Evolutionary conservation across 2,329 filamentous ascomycete species (phyloP), one percentile per base, ranked within the genome.

Genomic region (Akanthomyces uredinophilus): DNA sequence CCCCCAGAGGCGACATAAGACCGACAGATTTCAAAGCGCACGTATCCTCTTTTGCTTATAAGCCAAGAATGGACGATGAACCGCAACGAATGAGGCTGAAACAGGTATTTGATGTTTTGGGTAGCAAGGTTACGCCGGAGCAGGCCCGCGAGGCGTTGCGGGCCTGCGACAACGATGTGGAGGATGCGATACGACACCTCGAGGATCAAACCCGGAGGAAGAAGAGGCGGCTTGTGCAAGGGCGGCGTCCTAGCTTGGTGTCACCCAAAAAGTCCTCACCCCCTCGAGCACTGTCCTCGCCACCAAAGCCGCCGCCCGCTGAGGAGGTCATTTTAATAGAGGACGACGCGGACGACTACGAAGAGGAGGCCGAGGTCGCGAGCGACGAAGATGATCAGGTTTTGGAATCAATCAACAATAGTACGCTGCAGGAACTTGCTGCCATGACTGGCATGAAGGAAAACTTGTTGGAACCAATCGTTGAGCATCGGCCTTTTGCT

Each of bases 391-490:
- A 72, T 44, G 72, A 75, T 53, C 72, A 74, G 54, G 84, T 97
- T 7, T 78, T 98, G 32, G 82, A 87, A 8, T 96, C 92, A 69
- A 87, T 99, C 74, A 98, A 98, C 70, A 86, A 81, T 0, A 95
- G 91, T 72, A 85, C 86, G 5, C 78, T 85, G 11, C 83, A 88
- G 41, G 91, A 94, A 62, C 83, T 99, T 47, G 85, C 89, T 1
- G 93, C 96, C 67, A 87, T 97, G 64, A 91, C 91, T 0, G 87
- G 87, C 37, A 86, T 90, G 64, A 87, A 89, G 41, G 83, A 89
- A 66, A 84, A 87, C 6, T 81, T 87, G 52, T 87, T 93, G 1
- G 81, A 87, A 49, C 75, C 85, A 16, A 82, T 98, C 61, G 77
- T 96, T 13, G 83, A 85, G 1, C 83, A 90, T 64, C 87, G 91